Conservation (phyloP, 1,139 yeast species). For the Meyerozyma smithsonii region DNA sequence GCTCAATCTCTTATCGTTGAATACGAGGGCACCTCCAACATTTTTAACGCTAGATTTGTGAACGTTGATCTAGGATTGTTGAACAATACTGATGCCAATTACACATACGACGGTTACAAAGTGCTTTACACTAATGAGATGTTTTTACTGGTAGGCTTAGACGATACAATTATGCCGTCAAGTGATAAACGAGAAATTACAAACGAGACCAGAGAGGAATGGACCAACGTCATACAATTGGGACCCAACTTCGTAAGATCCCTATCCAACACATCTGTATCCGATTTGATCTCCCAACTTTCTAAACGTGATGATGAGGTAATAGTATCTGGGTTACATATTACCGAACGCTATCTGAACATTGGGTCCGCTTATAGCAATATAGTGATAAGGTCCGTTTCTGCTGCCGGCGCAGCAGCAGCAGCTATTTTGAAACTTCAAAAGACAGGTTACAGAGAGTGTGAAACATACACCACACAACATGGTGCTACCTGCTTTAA, state of each 20-base stretch:
- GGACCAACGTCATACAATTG: not conserved
- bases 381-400: not conserved
- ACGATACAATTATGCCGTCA: not conserved
- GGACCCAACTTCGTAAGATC: not conserved
- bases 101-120: slow-evolving; percentile 1
- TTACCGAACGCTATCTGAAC: not conserved
- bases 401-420: not conserved
- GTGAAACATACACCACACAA: not conserved
- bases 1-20: not conserved
- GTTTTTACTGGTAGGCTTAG: not conserved
- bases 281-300: not conserved
- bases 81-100: not conserved
- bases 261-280: not conserved
- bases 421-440: not conserved
- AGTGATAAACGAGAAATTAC: not conserved
- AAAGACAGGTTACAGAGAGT: not conserved
- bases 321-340: not conserved
- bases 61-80: not conserved
- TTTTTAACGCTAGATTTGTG: not conserved
- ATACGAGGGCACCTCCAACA: not conserved
- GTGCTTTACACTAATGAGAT: not conserved
- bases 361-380: not conserved
- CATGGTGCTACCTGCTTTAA: not conserved
- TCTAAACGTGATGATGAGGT: not conserved
- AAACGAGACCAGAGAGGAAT: not conserved